Evolutionary conservation across 768 basidiomycete species (phyloP), one percentile per base, ranked within the genome.

Genomic region (Pleurotus citrinopileatus): DNA sequence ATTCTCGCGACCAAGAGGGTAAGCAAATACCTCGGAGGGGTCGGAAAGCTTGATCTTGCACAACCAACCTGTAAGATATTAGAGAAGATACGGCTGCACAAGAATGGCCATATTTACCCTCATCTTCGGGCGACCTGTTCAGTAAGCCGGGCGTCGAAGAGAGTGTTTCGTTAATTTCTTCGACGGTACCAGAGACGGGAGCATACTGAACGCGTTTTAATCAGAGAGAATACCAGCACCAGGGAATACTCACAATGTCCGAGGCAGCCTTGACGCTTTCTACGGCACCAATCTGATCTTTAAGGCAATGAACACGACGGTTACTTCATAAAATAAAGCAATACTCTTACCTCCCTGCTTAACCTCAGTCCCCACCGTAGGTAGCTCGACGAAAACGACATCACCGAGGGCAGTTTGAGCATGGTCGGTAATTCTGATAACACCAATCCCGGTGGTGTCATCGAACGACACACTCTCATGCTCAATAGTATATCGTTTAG

Each of bases 211-310:
- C 34, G 28, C 37, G 25, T 22, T 54, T 23, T 20, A 44, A 29
- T 25, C 29, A 17, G 36, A 53, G n/a, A n/a, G n/a, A n/a, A n/a
- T n/a, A n/a, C 8, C 32, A 12, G 36, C 55, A 44, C 25, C 8
- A 54, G 65, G 25, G 27, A 44, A 29, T 22, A 73, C 78, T 68
- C 56, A 91, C 91, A 65, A 98, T 94, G 66, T 98, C 94, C 1
- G 94, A 95, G 34, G 94, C 93, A 25, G 94, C 94, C 68, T 98
- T 98, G 54, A 97, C 94, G 57, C 94, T 96, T 70, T 97, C 94
- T 8, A 98, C 93, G 5, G 91, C 91, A 46, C 94, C 94, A 66
- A 96, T 89, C 59, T 84, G 72, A 42, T 89, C 94, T 94, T 57
- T 3, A 53, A 43, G 44, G 32, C 28, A 56, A 42, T 20, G 27